A percentile compares a stretch with the other conserved stretches of the same genome.
Evolutionary conservation across 306 rosid species (phyloP).

Genomic region (Vigna radiata): DNA sequence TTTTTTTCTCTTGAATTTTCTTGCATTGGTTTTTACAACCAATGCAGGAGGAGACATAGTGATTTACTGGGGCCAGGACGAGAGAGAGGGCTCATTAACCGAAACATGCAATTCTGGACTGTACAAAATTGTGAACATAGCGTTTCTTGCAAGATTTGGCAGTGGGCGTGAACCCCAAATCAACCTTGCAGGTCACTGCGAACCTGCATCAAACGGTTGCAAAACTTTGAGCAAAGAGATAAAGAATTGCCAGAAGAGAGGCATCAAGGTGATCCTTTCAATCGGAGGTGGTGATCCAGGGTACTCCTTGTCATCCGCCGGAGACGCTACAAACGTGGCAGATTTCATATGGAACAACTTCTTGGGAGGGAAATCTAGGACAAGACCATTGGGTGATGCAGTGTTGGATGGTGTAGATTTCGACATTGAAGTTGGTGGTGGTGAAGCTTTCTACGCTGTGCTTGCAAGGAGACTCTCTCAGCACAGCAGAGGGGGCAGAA

Average conservation of each 20-base stretch:
- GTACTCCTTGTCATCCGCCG: slow-evolving; percentile 62
- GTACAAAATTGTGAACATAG: slow-evolving; percentile 41
- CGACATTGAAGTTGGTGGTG: slow-evolving; percentile 64
- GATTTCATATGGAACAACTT: slow-evolving; percentile 63
- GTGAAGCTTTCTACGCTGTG: slow-evolving; percentile 34
- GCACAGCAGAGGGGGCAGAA: slow-evolving; percentile 17
- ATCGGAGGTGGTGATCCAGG: slow-evolving; percentile 57
- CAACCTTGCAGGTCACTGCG: slow-evolving; percentile 56
- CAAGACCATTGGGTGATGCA: slow-evolving; percentile 63
- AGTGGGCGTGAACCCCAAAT: slow-evolving; percentile 42
- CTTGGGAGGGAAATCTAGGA: slow-evolving; percentile 56
- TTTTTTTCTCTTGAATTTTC: not conserved
- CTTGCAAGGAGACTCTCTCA: slow-evolving; percentile 35
- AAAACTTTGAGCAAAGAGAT: slow-evolving; percentile 41
- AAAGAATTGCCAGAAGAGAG: slow-evolving; percentile 54
- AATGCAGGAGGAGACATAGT: slow-evolving; percentile 39
- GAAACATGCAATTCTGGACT: slow-evolving; percentile 46
- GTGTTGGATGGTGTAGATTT: slow-evolving; percentile 71
- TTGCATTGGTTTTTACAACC: not conserved
- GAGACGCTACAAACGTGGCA: slow-evolving; percentile 51
- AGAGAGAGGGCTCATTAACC: slow-evolving; percentile 29
- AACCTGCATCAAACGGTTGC: slow-evolving; percentile 49
- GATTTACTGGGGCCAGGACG: slow-evolving; percentile 49
- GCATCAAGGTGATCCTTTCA: slow-evolving; percentile 65
- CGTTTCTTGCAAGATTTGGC: slow-evolving; percentile 44